These are phyloP conservation scores for Cercospora berteroae DNA, from an alignment of 2,329 filamentous ascomycete genomes.

Conservation along the genomic window DNA sequence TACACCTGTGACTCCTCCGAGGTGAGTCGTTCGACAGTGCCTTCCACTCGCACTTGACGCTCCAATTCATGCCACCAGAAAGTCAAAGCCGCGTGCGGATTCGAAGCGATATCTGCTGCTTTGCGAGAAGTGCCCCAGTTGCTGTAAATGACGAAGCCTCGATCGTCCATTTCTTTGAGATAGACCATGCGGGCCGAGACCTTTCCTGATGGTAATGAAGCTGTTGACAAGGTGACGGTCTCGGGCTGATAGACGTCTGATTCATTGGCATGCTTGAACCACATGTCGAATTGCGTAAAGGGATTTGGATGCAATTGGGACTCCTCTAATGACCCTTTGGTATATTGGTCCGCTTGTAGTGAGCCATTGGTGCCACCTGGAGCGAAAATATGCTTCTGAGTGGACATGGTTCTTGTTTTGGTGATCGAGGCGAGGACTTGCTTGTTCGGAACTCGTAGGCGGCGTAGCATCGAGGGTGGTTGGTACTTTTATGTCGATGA, in stretches of 20 bases:
- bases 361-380: constrained; percentile 59
- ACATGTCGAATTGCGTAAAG: constrained; percentile 79
- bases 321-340: constrained; percentile 60
- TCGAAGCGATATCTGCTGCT: constrained; percentile 66
- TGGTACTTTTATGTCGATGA: not conserved
- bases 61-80: constrained; percentile 90
- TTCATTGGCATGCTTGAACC: constrained; percentile 75
- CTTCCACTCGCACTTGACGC: constrained; percentile 88
- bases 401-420: constrained; percentile 23
- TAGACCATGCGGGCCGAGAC: constrained; percentile 87
- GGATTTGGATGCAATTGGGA: constrained; percentile 64
- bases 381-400: constrained; percentile 55
- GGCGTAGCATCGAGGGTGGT: constrained; percentile 3
- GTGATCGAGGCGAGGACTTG: not conserved
- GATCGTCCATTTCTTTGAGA: constrained; percentile 84
- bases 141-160: constrained; percentile 86
- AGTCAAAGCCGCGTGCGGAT: constrained; percentile 76
- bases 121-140: constrained; percentile 80
- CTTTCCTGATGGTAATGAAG: constrained; percentile 75
- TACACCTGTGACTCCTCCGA: constrained; percentile 69
- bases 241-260: constrained; percentile 71
- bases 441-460: not conserved
- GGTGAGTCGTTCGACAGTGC: constrained; percentile 64
- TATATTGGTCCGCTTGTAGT: constrained; percentile 74
- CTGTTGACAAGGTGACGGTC: constrained; percentile 83